These are phyloP conservation scores for Serendipita sp. DNA, from an alignment of 768 basidiomycete species.

Conservation along the genomic window DNA sequence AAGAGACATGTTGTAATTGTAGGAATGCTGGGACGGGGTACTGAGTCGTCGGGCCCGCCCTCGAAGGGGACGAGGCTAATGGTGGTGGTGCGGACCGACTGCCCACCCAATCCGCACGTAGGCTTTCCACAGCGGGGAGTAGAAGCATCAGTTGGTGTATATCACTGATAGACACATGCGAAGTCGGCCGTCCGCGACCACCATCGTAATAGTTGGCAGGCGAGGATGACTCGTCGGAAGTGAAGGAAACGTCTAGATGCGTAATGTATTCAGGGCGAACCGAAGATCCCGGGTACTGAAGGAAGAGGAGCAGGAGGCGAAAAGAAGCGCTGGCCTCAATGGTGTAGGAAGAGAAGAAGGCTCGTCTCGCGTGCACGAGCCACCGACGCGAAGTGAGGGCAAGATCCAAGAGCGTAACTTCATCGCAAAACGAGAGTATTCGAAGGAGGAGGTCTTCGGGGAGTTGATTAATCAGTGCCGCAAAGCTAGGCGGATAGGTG, in stretches of 20 bases:
- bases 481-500: too few relatives aligned
- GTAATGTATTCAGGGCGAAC: not conserved
- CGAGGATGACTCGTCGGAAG: not conserved
- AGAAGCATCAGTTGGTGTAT: not conserved
- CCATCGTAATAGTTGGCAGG: not conserved
- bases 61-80: not conserved
- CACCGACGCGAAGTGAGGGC: not conserved
- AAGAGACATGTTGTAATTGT: not conserved
- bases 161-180: conserved; percentile 1
- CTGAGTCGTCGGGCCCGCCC: not conserved
- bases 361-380: not conserved
- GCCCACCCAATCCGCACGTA: not conserved
- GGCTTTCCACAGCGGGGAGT: not conserved
- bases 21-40: not conserved
- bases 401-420: not conserved
- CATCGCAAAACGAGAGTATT: not conserved
- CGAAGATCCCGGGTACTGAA: not conserved
- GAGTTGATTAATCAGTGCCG: not conserved
- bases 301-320: not conserved
- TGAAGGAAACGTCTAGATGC: not conserved
- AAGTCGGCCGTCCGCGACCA: not conserved
- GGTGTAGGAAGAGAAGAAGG: not conserved
- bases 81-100: not conserved
- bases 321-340: not conserved
- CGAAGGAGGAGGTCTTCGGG: not conserved